Evolutionary conservation across 2,329 filamentous ascomycete species (phyloP).

Genomic region (Colletotrichum sp.): DNA sequence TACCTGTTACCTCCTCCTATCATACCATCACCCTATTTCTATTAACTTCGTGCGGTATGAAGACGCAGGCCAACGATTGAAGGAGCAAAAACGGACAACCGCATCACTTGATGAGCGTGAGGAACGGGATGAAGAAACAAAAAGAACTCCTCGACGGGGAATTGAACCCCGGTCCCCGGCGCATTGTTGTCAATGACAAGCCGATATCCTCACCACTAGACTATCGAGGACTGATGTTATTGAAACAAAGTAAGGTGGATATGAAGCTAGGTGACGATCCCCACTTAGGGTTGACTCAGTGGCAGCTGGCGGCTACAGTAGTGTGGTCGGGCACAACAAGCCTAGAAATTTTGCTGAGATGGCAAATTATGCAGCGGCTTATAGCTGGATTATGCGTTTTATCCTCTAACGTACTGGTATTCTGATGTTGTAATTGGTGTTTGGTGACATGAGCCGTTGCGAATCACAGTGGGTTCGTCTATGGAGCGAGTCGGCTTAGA

Average conservation of each 20-base stretch:
- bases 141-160: not conserved
- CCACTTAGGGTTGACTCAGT: not conserved
- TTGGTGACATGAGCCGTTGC: not conserved
- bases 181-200: not conserved
- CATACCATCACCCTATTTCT: too few species aligned
- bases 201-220: slow-evolving; percentile 15
- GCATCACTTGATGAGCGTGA: not conserved
- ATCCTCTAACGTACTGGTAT: not conserved
- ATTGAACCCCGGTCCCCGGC: not conserved
- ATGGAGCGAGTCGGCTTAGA: not conserved
- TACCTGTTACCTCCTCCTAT: too few species aligned
- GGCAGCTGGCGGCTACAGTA: not conserved
- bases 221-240: not conserved
- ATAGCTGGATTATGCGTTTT: not conserved
- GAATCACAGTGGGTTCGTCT: not conserved
- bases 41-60: too few species aligned
- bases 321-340: not conserved
- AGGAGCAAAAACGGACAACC: too few species aligned
- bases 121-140: not conserved
- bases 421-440: not conserved
- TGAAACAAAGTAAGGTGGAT: rapidly evolving
- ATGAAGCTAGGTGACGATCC: not conserved
- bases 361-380: not conserved
- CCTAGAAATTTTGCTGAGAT: not conserved
- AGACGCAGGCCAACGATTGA: too few species aligned